These are phyloP conservation scores for Vanrija humicola DNA, from an alignment of 1,284 basidiomycete species.

Conservation along the genomic window DNA sequence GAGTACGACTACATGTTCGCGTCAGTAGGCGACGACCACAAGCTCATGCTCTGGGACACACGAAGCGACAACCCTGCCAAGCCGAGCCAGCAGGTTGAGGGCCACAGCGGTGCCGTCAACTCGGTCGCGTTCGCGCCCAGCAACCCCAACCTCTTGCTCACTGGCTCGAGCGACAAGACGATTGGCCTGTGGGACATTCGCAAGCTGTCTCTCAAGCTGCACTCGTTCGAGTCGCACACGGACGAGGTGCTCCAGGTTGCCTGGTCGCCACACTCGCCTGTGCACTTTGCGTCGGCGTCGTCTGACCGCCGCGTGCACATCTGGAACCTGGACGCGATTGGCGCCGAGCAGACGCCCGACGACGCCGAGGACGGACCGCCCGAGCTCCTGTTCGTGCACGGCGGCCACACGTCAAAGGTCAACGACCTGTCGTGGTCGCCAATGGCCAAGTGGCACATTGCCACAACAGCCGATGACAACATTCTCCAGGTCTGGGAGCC, in stretches of 20 bases:
- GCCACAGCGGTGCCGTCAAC: slow-evolving; percentile 87
- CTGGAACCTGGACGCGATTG: slow-evolving; percentile 92
- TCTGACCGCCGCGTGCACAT: slow-evolving; percentile 90
- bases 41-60: slow-evolving; percentile 94
- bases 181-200: slow-evolving; percentile 86
- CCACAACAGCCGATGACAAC: slow-evolving; percentile 54
- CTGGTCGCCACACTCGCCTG: slow-evolving; percentile 91
- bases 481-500: slow-evolving; percentile 51
- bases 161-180: slow-evolving; percentile 94
- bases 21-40: slow-evolving; percentile 95
- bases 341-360: slow-evolving; percentile 93
- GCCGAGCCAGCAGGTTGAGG: slow-evolving; percentile 70
- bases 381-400: slow-evolving; percentile 87
- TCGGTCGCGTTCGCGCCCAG: slow-evolving; percentile 86
- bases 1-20: slow-evolving; percentile 81
- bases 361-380: slow-evolving; percentile 96
- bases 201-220: slow-evolving; percentile 71
- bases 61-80: slow-evolving; percentile 61
- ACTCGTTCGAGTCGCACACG: slow-evolving; percentile 87
- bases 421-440: slow-evolving; percentile 51
- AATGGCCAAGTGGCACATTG: slow-evolving; percentile 48
- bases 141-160: slow-evolving; percentile 77
- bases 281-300: slow-evolving; percentile 86
- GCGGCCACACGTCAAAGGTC: slow-evolving; percentile 57
- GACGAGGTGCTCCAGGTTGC: slow-evolving; percentile 91